Evolutionary conservation across 139 green algal species (phyloP), one percentile per base, ranked within the genome.

Genomic region (Closterium sp.): DNA sequence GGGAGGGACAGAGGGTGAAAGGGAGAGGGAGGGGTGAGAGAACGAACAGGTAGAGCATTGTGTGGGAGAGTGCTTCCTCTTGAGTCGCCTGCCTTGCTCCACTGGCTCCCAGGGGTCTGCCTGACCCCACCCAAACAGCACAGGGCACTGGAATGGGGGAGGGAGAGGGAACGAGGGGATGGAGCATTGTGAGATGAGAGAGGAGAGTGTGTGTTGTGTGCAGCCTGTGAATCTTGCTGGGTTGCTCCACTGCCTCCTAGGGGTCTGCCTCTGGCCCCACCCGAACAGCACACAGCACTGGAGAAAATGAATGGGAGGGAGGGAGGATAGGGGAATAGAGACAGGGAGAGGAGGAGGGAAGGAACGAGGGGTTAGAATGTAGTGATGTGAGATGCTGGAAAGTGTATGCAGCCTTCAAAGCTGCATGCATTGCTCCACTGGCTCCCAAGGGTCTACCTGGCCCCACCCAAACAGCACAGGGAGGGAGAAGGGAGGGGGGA

Each of bases 391-490:
- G n/a, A n/a, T n/a, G n/a, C n/a, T n/a, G n/a, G n/a, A n/a, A n/a
- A n/a, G n/a, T n/a, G n/a, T n/a, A n/a, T n/a, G n/a, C n/a, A n/a
- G n/a, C n/a, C n/a, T n/a, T n/a, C n/a, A n/a, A n/a, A n/a, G n/a
- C n/a, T n/a, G n/a, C n/a, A n/a, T n/a, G n/a, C 42, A 5, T 62
- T 62, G 42, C 42, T 62, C 42, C 42, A 62, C 42, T 7, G 5
- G 86, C 93, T 96, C 94, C 97, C 97, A 99, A 19, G 98, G 98
- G 91, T 99, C 98, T 28, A 95, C 93, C 73, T 97, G 95, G 0
- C 97, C 97, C 97, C 97, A 99, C 86, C 98, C 31, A 29, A 99
- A 95, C 73, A 95, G 94, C n/a, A 99, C 97, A 17, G 97, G 97
- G n/a, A n/a, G n/a, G n/a, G n/a, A n/a, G n/a, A n/a, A n/a, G 50